Base-by-base conservation (phyloP, 495 filamentous ascomycete species). In the Annulohypoxylon stygium region DNA sequence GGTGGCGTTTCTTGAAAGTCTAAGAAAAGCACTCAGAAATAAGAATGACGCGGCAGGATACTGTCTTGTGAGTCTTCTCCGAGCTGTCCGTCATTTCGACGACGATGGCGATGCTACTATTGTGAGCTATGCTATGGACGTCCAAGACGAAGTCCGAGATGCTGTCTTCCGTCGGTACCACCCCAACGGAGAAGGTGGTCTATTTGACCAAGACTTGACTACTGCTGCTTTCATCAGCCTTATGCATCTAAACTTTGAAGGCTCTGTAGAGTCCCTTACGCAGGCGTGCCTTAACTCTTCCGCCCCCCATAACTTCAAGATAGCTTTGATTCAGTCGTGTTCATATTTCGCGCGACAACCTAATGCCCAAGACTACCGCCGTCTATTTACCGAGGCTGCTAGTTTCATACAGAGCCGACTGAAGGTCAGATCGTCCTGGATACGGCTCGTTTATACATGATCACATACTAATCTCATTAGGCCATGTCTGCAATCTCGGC, bases 171-270 rank as follows among this genome's bases (percentile, higher is more conserved):
- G 87, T 36, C 84, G 84, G 41, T 82, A 85, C 47, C 73, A 80
- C 12, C 81, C 82, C 7, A 79, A 83, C 59, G 77, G 76, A 41
- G 87, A 88, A 26, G 80, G 77, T 12, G 74, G 76, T 9, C 67
- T 81, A 26, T 86, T 89, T 57, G 89, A 90, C 62, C 83, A 86
- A 69, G 83, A 89, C 65, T 79, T 90, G 61, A 88, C 90, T 80
- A 90, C 88, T n/a, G 87, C 88, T 37, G 85, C 89, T 10, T 89
- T 90, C 76, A 88, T 91, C 60, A 88, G 86, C 78, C 81, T 90
- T 53, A 79, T 84, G 20, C 84, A 89, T 71, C 78, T 91, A 23
- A 86, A 83, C 71, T 84, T 89, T 57, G 88, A 90, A 41, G 79
- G 80, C 68, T 86, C 83, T 45, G 83, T 89, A 39, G 85, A 87